Evolutionary conservation across 345 rosid genomes (phyloP), one percentile per base, ranked within the genome.

Genomic region (Aethionema arabicum): DNA sequence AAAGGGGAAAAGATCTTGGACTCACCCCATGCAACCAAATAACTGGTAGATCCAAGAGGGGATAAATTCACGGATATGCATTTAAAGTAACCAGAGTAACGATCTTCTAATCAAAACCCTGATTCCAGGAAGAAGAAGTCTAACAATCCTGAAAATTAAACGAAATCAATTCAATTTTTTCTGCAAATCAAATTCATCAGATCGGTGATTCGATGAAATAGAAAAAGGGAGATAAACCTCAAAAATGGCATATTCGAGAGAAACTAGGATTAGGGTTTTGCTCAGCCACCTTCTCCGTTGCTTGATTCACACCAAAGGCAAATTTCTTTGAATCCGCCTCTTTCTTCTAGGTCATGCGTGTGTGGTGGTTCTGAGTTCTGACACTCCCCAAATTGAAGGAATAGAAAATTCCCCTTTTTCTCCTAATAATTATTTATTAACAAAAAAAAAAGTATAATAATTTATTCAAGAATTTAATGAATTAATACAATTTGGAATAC

Each of bases 1-100:
- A 48, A 35, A 52, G 33, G 51, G 50, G 69, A 67, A 65, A 30
- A 61, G 64, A 59, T 61, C 64, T 53, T 59, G 41, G 27, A 76
- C 85, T 78, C 58, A 87, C 88, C 85, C 82, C 90, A 80, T 82
- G 78, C 83, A 82, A 42, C 79, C 78, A 61, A 83, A 31, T 31
- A 81, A 69, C 36, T 66, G 73, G 70, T 46, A 69, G 81, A 85
- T 77, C 89, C 84, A 85, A 67, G 73, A 43, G 44, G 82, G 86
- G 31, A 77, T 54, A 27, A 35, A 64, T 59, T 77, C 70, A 74
- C 69, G 72, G 68, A 72, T 50, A 65, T 70, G 91, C 88, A 80
- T 85, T 65, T 78, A 84, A 65, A 79, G 59, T 59, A 46, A 48
- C 66, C 72, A 70, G 60, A 60, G 8, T 69, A 68, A 37, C 11